These are phyloP conservation scores for Pelargonium australe DNA, from an alignment of 441 rosid species.

Conservation along the genomic window DNA sequence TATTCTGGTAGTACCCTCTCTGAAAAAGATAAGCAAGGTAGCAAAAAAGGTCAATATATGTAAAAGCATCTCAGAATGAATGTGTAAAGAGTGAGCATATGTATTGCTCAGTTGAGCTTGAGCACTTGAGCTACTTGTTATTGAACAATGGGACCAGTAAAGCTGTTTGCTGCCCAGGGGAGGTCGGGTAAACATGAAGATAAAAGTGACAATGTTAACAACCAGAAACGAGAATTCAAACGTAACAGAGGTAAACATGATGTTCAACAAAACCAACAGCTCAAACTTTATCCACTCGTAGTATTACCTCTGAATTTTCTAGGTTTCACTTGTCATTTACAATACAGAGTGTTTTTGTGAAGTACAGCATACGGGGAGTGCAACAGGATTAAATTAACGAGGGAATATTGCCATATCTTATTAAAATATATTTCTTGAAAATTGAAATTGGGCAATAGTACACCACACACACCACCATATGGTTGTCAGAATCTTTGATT, in stretches of 20 bases:
- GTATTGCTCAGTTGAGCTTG: neutral
- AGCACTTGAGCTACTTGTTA: too few relatives aligned
- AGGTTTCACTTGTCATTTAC: too few relatives aligned
- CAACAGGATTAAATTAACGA: neutral
- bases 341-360: neutral
- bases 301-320: too few relatives aligned
- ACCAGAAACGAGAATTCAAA: too few relatives aligned
- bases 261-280: too few relatives aligned
- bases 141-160: neutral
- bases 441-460: neutral
- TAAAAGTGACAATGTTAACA: too few relatives aligned
- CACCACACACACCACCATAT: neutral
- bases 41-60: constrained; percentile 12
- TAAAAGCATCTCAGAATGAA: neutral
- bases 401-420: neutral
- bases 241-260: too few relatives aligned
- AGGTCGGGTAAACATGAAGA: too few relatives aligned
- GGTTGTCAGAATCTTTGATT: too few relatives aligned
- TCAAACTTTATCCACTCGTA: too few relatives aligned
- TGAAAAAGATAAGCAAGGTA: constrained; percentile 29
- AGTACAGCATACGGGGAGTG: neutral
- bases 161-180: too few relatives aligned
- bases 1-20: constrained; percentile 58
- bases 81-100: too few relatives aligned
- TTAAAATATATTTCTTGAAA: neutral